Evolutionary conservation across 2,329 filamentous ascomycete species (phyloP).

Genomic region (Emmonsia crescens): DNA sequence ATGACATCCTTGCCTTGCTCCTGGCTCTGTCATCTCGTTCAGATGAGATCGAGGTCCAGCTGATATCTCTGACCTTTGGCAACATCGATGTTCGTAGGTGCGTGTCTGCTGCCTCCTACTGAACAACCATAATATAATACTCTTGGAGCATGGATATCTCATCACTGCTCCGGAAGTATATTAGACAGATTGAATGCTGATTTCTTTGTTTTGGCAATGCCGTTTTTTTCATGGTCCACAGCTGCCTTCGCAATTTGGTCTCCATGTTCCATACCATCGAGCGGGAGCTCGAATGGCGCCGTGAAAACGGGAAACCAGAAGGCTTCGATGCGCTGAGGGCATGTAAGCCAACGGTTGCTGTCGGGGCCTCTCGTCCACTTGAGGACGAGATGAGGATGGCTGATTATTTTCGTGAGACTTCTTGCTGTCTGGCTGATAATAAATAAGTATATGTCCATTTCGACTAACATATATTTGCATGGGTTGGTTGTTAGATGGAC

Average conservation of each 20-base stretch:
- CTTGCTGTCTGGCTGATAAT: slow-evolving; percentile 6
- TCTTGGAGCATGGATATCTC: too few relatives aligned
- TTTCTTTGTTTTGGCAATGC: not conserved
- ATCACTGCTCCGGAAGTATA: too few relatives aligned
- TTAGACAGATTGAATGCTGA: not conserved
- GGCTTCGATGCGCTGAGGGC: slow-evolving; percentile 64
- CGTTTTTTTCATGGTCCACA: slow-evolving; percentile 23
- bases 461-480: not conserved
- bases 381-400: slow-evolving; percentile 70
- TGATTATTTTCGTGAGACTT: slow-evolving; percentile 70
- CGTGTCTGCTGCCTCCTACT: slow-evolving; percentile 11
- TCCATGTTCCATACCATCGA: slow-evolving; percentile 87
- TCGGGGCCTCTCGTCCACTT: slow-evolving; percentile 76
- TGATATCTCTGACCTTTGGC: slow-evolving; percentile 86
- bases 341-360: slow-evolving; percentile 70
- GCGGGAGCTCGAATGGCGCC: slow-evolving; percentile 77
- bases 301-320: slow-evolving; percentile 51
- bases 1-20: slow-evolving; percentile 82
- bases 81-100: slow-evolving; percentile 82
- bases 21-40: slow-evolving; percentile 70
- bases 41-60: slow-evolving; percentile 73
- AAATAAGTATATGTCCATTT: not conserved
- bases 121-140: not conserved
- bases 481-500: slow-evolving; percentile 46
- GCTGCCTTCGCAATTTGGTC: slow-evolving; percentile 78